Evolutionary conservation across 495 filamentous ascomycete species (phyloP), one percentile per base, ranked within the genome.

Genomic region (Aspergillus nanangensis): DNA sequence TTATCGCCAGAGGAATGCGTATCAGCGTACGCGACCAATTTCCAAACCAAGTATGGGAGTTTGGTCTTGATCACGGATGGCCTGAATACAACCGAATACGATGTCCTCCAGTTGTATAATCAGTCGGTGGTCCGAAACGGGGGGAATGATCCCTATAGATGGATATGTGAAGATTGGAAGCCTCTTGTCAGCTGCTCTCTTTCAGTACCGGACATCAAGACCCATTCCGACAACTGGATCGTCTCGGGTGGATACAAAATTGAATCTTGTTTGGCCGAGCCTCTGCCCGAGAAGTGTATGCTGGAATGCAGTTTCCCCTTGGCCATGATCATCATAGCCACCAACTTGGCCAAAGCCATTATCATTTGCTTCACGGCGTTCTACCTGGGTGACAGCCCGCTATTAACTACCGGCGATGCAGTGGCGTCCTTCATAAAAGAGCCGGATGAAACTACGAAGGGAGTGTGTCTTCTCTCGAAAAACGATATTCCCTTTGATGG

Each of bases 351-450:
- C 3, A 39, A 39, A 7, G 37, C 37, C 8, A 4, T 24, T 4
- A 23, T 39, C 21, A 4, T 39, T 1, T 1, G 17, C 37, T 20
- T 11, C 9, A 24, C 33, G 13, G 1, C 42, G 18, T 21, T 36
- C 32, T n/a, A 17, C 32, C 5, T 22, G 5, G 15, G 19, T 8
- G 42, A 37, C 2, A 21, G 10, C 14, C 41, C 42, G 4, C 22
- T 52, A 5, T 11, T 45, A 18, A 52, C 49, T 3, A 37, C 37
- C n/a, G 49, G 49, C 11, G 49, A 52, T 36, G 44, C 49, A 7
- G 24, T 52, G 11, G 43, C 14, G 19, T 47, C 44, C 35, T 48
- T 52, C 24, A 13, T 52, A 1, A 15, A 13, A 4, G 13, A 25
- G n/a, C 42, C 42, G 3, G 49, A 47, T 22, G 14, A n/a, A 13